Percentiles rank a stretch among this genome's conserved stretches.
Conservation (phyloP, 2,329 filamentous ascomycete species). For the Catunica adiposa region DNA sequence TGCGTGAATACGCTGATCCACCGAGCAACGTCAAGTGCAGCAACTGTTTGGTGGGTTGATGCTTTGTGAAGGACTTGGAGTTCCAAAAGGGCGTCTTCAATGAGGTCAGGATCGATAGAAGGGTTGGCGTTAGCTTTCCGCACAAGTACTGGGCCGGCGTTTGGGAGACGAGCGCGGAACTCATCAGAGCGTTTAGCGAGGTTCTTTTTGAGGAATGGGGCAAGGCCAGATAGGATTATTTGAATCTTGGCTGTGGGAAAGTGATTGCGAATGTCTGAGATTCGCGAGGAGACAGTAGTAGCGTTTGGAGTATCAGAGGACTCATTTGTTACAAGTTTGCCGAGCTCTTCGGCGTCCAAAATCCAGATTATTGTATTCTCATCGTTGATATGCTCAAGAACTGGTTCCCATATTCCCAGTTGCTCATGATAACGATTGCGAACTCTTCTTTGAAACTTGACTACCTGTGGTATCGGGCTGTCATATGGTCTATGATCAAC, state of each 20-base stretch:
- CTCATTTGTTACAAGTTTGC: background rate
- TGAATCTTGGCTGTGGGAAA: slow-evolving; percentile 41
- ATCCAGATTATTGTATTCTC: slow-evolving; percentile 49
- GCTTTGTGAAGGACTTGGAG: slow-evolving; percentile 52
- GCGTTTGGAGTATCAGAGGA: slow-evolving; percentile 34
- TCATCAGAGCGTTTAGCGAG: slow-evolving; percentile 48
- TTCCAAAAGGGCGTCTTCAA: slow-evolving; percentile 55
- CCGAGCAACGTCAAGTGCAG: slow-evolving; percentile 46
- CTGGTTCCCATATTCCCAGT: slow-evolving; percentile 48
- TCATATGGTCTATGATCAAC: slow-evolving; percentile 31
- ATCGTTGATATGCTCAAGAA: slow-evolving; percentile 30
- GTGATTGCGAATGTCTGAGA: slow-evolving; percentile 28
- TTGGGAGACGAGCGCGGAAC: slow-evolving; percentile 44
- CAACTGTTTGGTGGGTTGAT: slow-evolving; percentile 52
- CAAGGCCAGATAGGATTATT: slow-evolving; percentile 57
- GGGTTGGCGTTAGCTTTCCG: slow-evolving; percentile 17
- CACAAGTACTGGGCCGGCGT: background rate
- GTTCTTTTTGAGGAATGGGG: slow-evolving; percentile 51
- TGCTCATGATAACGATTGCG: slow-evolving; percentile 44
- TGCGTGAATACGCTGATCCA: slow-evolving; percentile 63
- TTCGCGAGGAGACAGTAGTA: slow-evolving; percentile 14
- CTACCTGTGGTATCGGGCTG: slow-evolving; percentile 32
- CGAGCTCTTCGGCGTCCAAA: slow-evolving; percentile 47
- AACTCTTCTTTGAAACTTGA: slow-evolving; percentile 55
- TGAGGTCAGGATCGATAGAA: slow-evolving; percentile 43